Evolutionary conservation across 495 filamentous ascomycete species (phyloP).

Genomic region (Cercophora samala): DNA sequence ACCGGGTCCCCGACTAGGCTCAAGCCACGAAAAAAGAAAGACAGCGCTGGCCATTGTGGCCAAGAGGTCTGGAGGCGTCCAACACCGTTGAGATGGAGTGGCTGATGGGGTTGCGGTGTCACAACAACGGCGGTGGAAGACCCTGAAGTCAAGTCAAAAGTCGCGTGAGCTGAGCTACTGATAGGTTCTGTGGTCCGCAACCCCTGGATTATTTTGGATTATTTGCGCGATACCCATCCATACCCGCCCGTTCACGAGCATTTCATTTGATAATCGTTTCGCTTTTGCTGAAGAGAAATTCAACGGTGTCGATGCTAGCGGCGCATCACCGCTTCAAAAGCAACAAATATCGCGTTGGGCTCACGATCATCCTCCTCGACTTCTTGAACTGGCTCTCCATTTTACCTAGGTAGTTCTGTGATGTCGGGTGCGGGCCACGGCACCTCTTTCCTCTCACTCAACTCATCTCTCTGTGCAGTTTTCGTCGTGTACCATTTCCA

Average conservation of each 20-base stretch:
- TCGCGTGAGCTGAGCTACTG: neutral
- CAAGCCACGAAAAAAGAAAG: neutral
- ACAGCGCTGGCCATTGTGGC: neutral
- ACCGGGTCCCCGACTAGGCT: neutral
- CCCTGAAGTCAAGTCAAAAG: neutral
- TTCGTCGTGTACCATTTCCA: neutral
- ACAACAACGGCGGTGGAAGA: neutral
- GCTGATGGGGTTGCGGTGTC: neutral
- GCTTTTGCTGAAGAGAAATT: neutral
- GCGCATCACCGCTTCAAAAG: neutral
- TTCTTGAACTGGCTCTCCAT: neutral
- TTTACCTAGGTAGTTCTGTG: neutral
- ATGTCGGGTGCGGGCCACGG: neutral
- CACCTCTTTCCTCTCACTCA: too few relatives aligned
- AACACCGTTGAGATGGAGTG: neutral
- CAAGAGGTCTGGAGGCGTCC: neutral
- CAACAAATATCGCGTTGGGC: neutral
- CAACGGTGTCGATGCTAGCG: neutral
- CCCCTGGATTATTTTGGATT: neutral
- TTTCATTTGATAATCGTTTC: neutral
- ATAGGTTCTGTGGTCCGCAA: neutral
- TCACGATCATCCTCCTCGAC: neutral
- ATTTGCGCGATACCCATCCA: neutral
- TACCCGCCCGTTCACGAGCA: neutral
- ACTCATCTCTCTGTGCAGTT: neutral